Conservation (phyloP, 306 rosid genomes). For the Canavalia gladiata region DNA sequence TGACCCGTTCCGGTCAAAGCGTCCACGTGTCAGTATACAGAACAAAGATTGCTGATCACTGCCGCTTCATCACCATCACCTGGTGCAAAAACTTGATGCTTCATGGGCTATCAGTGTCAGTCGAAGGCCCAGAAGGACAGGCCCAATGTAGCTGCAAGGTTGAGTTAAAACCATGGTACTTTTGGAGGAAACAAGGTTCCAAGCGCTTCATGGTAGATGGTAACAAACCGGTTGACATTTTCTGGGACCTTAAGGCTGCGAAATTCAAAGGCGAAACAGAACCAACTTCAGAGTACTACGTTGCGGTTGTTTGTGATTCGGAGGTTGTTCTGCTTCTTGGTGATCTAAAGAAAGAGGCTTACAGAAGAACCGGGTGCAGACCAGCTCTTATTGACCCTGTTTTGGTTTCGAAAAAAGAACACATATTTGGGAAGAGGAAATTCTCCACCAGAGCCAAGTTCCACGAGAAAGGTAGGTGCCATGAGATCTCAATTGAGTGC, state of each 20-base stretch:
- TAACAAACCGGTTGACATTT: slow-evolving; percentile 59
- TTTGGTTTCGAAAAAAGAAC: slow-evolving; percentile 78
- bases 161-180: slow-evolving; percentile 95
- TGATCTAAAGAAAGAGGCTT: slow-evolving; percentile 83
- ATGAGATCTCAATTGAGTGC: slow-evolving; percentile 79
- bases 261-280: slow-evolving; percentile 79
- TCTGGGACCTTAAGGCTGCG: slow-evolving; percentile 89
- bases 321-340: slow-evolving; percentile 83
- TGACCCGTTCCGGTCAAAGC: slow-evolving; percentile 75
- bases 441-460: slow-evolving; percentile 74
- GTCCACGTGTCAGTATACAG: slow-evolving; percentile 70
- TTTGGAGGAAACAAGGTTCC: slow-evolving; percentile 92
- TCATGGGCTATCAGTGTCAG: slow-evolving; percentile 81
- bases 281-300: slow-evolving; percentile 79
- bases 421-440: slow-evolving; percentile 75
- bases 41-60: slow-evolving; percentile 79
- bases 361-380: slow-evolving; percentile 69
- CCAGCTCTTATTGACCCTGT: slow-evolving; percentile 76
- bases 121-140: slow-evolving; percentile 67
- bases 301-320: slow-evolving; percentile 75
- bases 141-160: slow-evolving; percentile 71
- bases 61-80: slow-evolving; percentile 78
- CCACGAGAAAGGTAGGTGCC: slow-evolving; percentile 64
- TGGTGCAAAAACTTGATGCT: slow-evolving; percentile 91
- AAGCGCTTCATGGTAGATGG: slow-evolving; percentile 76